Conservation (phyloP, 2,329 filamentous ascomycete species). For the Colletotrichum plurivorum region DNA sequence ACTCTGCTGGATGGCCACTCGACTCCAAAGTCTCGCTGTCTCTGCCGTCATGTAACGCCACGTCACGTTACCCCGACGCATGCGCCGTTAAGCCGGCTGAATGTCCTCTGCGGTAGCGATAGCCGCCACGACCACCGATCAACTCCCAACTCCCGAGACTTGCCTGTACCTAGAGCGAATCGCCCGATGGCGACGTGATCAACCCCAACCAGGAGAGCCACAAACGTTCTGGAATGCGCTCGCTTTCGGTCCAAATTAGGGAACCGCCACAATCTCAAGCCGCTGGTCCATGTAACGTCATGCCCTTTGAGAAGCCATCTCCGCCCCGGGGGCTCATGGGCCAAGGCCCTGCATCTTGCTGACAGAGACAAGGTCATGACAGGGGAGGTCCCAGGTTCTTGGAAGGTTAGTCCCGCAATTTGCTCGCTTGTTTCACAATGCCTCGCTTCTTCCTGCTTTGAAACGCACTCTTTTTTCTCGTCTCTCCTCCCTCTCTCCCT, state of each 20-base stretch:
- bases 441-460: constrained; percentile 19
- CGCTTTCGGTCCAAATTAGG: constrained; percentile 8
- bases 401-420: constrained; percentile 26
- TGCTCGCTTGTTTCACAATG: constrained; percentile 22
- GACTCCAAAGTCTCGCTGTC: no score
- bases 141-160: not conserved
- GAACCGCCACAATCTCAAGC: constrained; percentile 6
- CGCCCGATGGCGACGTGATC: not conserved
- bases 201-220: not conserved
- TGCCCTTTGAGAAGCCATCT: not conserved
- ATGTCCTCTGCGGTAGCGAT: not conserved
- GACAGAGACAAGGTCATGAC: not conserved
- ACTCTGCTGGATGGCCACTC: not conserved
- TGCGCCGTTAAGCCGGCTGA: not conserved
- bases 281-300: constrained; percentile 11
- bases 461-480: constrained; percentile 15
- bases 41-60: not conserved
- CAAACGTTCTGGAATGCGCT: constrained; percentile 8
- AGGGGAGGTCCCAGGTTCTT: constrained; percentile 25
- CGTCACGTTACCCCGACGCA: not conserved
- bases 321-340: no score
- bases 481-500: not conserved
- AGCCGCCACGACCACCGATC: constrained; percentile 1
- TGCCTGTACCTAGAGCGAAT: not conserved
- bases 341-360: not conserved